A percentile compares a stretch with the other conserved stretches of the same genome.
These are phyloP conservation scores for Eucalyptus globulus DNA, from an alignment of 345 rosid species.

Conservation along the genomic window DNA sequence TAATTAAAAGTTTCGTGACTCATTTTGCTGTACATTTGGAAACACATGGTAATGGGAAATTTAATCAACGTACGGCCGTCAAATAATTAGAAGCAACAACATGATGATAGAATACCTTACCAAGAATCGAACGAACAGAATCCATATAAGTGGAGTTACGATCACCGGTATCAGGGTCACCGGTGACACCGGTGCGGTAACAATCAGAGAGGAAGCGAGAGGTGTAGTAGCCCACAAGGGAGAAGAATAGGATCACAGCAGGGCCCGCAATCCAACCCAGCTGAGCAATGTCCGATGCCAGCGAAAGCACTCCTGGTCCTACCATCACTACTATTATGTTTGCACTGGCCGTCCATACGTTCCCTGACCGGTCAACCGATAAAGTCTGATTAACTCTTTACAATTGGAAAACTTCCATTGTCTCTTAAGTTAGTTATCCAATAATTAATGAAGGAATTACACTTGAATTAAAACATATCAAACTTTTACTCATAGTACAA, in stretches of 20 bases:
- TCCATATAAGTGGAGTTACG: constrained; percentile 64
- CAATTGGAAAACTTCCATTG: neutral
- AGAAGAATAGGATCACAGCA: constrained; percentile 54
- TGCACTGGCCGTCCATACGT: constrained; percentile 66
- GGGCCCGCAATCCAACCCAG: constrained; percentile 89
- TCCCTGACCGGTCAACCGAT: constrained; percentile 19
- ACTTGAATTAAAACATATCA: neutral
- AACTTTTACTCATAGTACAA: neutral
- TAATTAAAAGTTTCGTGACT: neutral
- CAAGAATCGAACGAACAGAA: constrained; percentile 57
- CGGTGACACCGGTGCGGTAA: constrained; percentile 51
- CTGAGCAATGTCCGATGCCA: constrained; percentile 74
- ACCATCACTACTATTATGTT: constrained; percentile 66
- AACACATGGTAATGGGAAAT: neutral
- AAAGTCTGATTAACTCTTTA: neutral
- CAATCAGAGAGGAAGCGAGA: constrained; percentile 60
- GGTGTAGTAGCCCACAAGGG: constrained; percentile 50
- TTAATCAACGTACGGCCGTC: neutral
- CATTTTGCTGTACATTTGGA: neutral
- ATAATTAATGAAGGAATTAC: neutral
- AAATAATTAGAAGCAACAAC: neutral
- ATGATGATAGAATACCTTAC: constrained; percentile 2
- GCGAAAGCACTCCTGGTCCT: constrained; percentile 63
- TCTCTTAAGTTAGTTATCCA: neutral
- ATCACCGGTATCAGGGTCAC: constrained; percentile 40